Evolutionary conservation across 306 rosid genomes (phyloP).

Genomic region (Senna siamea): DNA sequence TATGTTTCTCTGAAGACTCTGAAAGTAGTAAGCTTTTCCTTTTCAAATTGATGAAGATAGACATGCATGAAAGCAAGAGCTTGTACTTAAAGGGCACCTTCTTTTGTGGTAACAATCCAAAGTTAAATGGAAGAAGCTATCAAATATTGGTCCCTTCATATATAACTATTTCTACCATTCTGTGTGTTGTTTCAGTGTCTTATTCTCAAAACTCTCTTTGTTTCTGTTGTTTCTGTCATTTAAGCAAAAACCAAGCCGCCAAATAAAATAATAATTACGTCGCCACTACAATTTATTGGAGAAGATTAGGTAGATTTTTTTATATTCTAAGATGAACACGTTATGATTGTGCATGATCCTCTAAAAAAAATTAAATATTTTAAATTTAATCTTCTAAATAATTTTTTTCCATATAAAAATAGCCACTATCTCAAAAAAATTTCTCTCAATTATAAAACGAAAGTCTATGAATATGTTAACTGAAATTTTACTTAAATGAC

Average conservation of each 20-base stretch:
- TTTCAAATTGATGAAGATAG: slow-evolving; percentile 35
- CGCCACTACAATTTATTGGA: slow-evolving; percentile 6
- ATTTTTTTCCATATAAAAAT: too few species aligned
- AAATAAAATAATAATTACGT: slow-evolving; percentile 20
- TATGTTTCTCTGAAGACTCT: slow-evolving; percentile 19
- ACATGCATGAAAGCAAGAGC: slow-evolving; percentile 36
- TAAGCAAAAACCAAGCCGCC: slow-evolving; percentile 13
- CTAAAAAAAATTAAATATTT: too few species aligned
- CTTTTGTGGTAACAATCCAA: slow-evolving; percentile 40
- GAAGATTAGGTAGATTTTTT: slow-evolving; percentile 24
- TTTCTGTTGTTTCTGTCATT: too few species aligned
- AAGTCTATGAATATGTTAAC: too few species aligned
- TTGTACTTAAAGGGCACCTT: slow-evolving; percentile 55
- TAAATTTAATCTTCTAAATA: too few species aligned
- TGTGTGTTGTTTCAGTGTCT: slow-evolving; percentile 33
- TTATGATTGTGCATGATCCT: not conserved
- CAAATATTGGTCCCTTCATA: slow-evolving; percentile 45
- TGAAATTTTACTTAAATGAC: too few species aligned
- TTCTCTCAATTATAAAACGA: too few species aligned
- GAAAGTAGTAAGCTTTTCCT: slow-evolving; percentile 19
- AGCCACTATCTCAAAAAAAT: too few species aligned
- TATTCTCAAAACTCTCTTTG: slow-evolving; percentile 35
- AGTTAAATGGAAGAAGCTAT: slow-evolving; percentile 48
- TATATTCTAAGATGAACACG: slow-evolving; percentile 26
- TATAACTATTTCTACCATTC: slow-evolving; percentile 34